phyloP scores from a whole-genome alignment of 257 asterid species.

The Penstemon davidsonii region DNA sequence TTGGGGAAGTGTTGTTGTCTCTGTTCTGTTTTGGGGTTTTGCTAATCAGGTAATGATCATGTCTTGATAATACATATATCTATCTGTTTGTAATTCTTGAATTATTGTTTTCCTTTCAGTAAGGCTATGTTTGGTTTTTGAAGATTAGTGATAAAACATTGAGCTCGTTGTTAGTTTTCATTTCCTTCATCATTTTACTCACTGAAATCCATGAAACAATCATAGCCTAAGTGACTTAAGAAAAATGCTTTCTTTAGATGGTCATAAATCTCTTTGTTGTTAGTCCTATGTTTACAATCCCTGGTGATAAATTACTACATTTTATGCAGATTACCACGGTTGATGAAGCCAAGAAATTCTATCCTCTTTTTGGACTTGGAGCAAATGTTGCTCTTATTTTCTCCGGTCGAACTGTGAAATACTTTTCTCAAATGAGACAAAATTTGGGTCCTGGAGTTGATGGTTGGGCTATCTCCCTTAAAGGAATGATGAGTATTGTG shows the following conservation, averaged over 20 bases:
- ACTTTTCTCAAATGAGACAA: constrained; percentile 84
- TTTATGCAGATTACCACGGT: constrained; percentile 78
- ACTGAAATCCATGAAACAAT: too few relatives aligned
- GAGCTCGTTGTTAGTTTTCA: too few relatives aligned
- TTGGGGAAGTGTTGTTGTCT: constrained; percentile 98
- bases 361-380: constrained; percentile 96
- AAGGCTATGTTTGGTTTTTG: too few relatives aligned
- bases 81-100: background rate
- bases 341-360: constrained; percentile 92
- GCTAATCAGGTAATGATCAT: constrained; percentile 85
- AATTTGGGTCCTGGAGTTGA: constrained; percentile 92
- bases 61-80: constrained; percentile 24
- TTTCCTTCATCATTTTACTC: too few relatives aligned
- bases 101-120: constrained; percentile 15
- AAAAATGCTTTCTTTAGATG: constrained; percentile 11
- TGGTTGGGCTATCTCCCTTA: constrained; percentile 97
- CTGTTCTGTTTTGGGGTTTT: constrained; percentile 97
- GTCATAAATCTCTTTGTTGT: constrained; percentile 1
- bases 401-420: constrained; percentile 97
- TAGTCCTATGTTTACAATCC: constrained; percentile 18
- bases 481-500: constrained; percentile 95
- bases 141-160: too few relatives aligned
- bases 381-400: constrained; percentile 93
- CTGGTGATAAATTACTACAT: background rate
- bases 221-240: background rate